Percentiles rank a stretch among this genome's conserved stretches.
phyloP scores from a whole-genome alignment of 306 rosid species.

The Lablab purpureus region DNA sequence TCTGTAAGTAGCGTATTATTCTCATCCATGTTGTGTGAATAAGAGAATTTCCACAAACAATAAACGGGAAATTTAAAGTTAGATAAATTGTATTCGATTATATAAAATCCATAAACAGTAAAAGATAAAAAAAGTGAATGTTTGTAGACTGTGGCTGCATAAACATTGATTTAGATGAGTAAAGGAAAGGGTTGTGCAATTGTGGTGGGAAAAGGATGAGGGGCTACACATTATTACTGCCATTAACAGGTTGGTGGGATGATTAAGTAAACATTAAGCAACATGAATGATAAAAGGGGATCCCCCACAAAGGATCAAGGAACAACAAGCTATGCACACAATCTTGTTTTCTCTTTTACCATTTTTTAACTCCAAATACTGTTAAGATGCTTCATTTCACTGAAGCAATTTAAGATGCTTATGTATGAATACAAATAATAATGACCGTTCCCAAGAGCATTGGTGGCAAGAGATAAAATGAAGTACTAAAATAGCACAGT shows the following conservation, averaged over 20 bases:
- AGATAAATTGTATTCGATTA: not conserved
- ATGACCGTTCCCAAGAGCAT: not conserved
- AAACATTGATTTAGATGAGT: conserved; percentile 1
- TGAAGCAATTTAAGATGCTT: not conserved
- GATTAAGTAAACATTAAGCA: conserved; percentile 60
- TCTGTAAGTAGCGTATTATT: not conserved
- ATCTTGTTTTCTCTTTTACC: not conserved
- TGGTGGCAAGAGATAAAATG: not conserved
- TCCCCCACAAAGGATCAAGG: conserved; percentile 27
- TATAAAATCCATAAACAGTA: not conserved
- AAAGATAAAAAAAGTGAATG: not conserved
- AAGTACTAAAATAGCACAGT: not conserved
- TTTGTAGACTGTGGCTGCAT: no score
- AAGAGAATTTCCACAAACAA: not conserved
- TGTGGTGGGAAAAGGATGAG: not conserved
- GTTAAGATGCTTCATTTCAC: not conserved
- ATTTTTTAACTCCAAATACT: not conserved
- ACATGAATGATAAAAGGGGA: conserved; percentile 47
- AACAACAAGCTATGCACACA: conserved; percentile 22
- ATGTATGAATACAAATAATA: not conserved
- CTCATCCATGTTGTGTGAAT: not conserved
- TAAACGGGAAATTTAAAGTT: not conserved
- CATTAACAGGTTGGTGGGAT: conserved; percentile 49
- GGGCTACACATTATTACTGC: conserved; percentile 45
- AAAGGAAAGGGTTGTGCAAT: conserved; percentile 2